Base-by-base conservation (phyloP, 2,329 filamentous ascomycete genomes). In the Penicillium palitans region DNA sequence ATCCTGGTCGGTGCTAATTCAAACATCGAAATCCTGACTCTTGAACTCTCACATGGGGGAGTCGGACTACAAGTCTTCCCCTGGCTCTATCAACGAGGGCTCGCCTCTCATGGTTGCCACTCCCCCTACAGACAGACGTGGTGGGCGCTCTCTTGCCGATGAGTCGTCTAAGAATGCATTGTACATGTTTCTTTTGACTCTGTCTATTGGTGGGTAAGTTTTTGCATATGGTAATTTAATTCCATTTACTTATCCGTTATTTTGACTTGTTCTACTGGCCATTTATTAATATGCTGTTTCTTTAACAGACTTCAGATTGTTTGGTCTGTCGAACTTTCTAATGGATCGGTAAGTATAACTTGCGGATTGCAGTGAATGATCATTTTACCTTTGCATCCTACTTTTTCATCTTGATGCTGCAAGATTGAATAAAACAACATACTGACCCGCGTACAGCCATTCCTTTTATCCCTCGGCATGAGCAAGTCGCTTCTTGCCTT, bases 251-350 rank as follows among this genome's bases (percentile, higher is more conserved):
- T 41, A 58, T 46, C 21, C 31, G 24, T 21, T 40, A 31, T n/a
- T n/a, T 21, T 27, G 39, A 19, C 17, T 27, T 35, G 5, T 25
- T 25, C n/a, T 19, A 35, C 19, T 37, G 17, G 31, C 1, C 29
- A 53, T 47, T 10, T 41, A 39, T 33, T 66, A 13, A 63, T 40
- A 13, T 49, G 65, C 33, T 64, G 45, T 31, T 37, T 35, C 24
- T 41, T 55, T n/a, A 33, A 52, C 63, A 83, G 91, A 25, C 80
- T 98, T 61, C 93, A 98, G 77, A 90, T 98, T 66, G 92, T 93
- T 29, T 98, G 93, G 93, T 93, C 93, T 1, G 92, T 96, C 42
- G 93, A 98, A 75, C 82, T 96, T 42, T 96, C 92, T 54, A 93
- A 96, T 79, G 93, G 93, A 67, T 96, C 93, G 53, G 83, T 84